A percentile compares a stretch with the other conserved stretches of the same genome.
These are phyloP conservation scores for Scortechinia acanthostroma DNA, from an alignment of 2,329 filamentous ascomycete genomes.

Conservation along the genomic window DNA sequence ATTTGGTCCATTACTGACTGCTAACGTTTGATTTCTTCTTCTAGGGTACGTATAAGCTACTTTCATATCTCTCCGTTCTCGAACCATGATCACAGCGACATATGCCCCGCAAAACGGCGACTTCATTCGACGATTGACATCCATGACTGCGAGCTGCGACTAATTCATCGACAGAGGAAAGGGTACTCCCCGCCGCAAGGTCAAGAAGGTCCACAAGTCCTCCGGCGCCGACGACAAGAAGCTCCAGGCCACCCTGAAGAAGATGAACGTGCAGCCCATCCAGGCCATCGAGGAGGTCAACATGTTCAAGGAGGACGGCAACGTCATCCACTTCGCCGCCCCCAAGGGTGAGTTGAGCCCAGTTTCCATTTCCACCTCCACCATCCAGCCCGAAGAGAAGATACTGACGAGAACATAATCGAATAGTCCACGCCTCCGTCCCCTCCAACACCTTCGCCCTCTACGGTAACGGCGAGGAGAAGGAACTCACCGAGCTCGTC, in stretches of 20 bases:
- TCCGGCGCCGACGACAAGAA: slow-evolving; percentile 98
- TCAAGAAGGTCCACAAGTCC: slow-evolving; percentile 94
- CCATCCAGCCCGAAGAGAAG: slow-evolving; percentile 4
- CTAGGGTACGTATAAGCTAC: slow-evolving; percentile 2
- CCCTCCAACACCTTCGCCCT: slow-evolving; percentile 99
- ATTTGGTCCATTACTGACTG: too few species aligned
- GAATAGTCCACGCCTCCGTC: slow-evolving; percentile 88
- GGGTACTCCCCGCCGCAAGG: slow-evolving; percentile 93
- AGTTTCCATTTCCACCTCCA: slow-evolving; percentile 1
- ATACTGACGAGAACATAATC: slow-evolving; percentile 4
- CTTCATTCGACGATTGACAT: too few species aligned
- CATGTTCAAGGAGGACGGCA: slow-evolving; percentile 99
- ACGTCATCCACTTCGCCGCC: slow-evolving; percentile 97
- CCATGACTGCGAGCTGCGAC: too few species aligned
- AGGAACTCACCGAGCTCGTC: slow-evolving; percentile 98
- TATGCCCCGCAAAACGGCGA: too few species aligned
- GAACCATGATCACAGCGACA: too few species aligned
- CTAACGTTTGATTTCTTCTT: slow-evolving; percentile 14
- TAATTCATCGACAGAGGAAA: slow-evolving; percentile 63
- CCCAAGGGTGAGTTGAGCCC: slow-evolving; percentile 75
- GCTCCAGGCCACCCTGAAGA: slow-evolving; percentile 93
- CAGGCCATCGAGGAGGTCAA: slow-evolving; percentile 99
- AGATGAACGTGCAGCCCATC: slow-evolving; percentile 99
- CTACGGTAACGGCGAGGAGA: slow-evolving; percentile 97
- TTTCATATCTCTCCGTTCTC: too few species aligned